phyloP scores from a whole-genome alignment of 2,329 filamentous ascomycete species.

The Cladosporium phlei region DNA sequence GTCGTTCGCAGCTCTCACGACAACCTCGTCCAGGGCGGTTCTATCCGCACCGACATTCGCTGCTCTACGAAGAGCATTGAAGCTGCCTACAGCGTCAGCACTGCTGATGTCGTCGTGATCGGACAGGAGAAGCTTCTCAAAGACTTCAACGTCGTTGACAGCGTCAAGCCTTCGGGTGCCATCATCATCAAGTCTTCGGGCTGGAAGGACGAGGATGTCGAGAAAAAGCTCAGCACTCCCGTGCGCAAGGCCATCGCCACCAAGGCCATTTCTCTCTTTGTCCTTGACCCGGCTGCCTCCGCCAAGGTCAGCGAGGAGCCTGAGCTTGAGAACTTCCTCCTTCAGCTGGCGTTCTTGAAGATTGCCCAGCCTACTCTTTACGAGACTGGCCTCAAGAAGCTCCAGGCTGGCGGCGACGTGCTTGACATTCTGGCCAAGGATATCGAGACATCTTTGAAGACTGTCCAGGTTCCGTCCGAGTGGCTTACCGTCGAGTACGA shows the following conservation, averaged over 20 bases:
- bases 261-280: constrained; percentile 66
- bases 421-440: constrained; percentile 57
- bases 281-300: constrained; percentile 67
- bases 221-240: constrained; percentile 72
- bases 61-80: constrained; percentile 78
- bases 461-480: constrained; percentile 69
- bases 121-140: constrained; percentile 75
- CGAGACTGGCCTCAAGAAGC: constrained; percentile 59
- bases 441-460: constrained; percentile 64
- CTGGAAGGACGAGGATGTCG: constrained; percentile 81
- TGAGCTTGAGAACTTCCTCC: constrained; percentile 59
- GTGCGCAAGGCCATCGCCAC: constrained; percentile 68
- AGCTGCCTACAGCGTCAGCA: constrained; percentile 72
- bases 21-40: constrained; percentile 66
- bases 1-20: constrained; percentile 56
- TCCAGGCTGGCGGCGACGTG: constrained; percentile 58
- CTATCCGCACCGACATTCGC: constrained; percentile 78
- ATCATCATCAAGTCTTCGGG: constrained; percentile 71
- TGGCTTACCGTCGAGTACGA: constrained; percentile 71
- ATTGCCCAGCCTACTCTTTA: constrained; percentile 65
- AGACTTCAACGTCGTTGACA: constrained; percentile 68
- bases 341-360: constrained; percentile 79
- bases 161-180: constrained; percentile 64
- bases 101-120: constrained; percentile 74
- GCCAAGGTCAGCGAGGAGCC: constrained; percentile 64